Percentiles rank a stretch among this genome's conserved stretches.
phyloP scores from a whole-genome alignment of 2,329 filamentous ascomycete genomes.

The Fusarium scirpi region DNA sequence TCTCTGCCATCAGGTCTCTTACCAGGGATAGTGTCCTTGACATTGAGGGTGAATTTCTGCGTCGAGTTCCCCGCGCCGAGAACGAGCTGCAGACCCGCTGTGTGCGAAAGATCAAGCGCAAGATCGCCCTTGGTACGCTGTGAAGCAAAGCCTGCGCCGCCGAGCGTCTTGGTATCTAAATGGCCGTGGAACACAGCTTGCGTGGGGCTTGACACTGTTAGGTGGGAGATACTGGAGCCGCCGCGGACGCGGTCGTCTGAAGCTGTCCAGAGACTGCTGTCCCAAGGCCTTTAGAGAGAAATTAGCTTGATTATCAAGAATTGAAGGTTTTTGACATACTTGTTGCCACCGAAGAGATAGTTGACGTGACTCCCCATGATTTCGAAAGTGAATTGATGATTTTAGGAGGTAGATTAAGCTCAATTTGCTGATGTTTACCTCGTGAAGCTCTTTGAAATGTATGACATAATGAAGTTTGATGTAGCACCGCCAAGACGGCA shows the following conservation, averaged over 20 bases:
- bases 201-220: slow-evolving; percentile 52
- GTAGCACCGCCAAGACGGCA: slow-evolving; percentile 17
- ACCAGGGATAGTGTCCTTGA: slow-evolving; percentile 76
- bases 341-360: slow-evolving; percentile 57
- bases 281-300: slow-evolving; percentile 64
- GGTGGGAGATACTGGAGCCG: slow-evolving; percentile 70
- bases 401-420: not conserved
- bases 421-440: not conserved
- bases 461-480: slow-evolving; percentile 30
- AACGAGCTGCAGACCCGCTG: slow-evolving; percentile 70
- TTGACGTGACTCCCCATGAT: slow-evolving; percentile 41
- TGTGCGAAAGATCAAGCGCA: slow-evolving; percentile 72
- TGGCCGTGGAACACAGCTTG: slow-evolving; percentile 73
- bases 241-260: slow-evolving; percentile 84
- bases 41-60: slow-evolving; percentile 78
- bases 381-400: not conserved
- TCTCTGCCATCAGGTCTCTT: slow-evolving; percentile 74
- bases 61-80: slow-evolving; percentile 64
- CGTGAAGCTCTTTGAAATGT: slow-evolving; percentile 3
- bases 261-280: slow-evolving; percentile 70
- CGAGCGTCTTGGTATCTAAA: slow-evolving; percentile 79
- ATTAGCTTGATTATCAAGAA: slow-evolving; percentile 12
- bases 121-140: slow-evolving; percentile 74
- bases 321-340: slow-evolving; percentile 42
- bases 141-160: slow-evolving; percentile 85